Evolutionary conservation across 202 grass and related monocot genomes (phyloP), one percentile per base, ranked within the genome.

Genomic region (Musa balbisiana): DNA sequence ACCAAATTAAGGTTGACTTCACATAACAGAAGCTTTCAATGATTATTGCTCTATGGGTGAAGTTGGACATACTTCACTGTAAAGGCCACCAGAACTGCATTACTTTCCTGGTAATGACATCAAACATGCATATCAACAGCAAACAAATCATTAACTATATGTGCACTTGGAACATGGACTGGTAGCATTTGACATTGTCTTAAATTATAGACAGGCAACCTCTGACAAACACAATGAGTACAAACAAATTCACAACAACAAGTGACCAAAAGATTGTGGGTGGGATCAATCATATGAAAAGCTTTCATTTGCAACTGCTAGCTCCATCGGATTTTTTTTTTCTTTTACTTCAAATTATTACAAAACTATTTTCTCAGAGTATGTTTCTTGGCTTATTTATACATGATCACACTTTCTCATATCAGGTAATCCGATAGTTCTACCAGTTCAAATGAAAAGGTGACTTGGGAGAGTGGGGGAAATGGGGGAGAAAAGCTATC

Each of bases 291-390:
- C 49, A 2, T 49, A 26, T 76, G 60, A 80, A 78, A 86, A 80
- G 69, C 82, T 81, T 84, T 74, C 84, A 87, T 82, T 89, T 82
- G 79, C 75, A 82, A 62, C 84, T 84, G 84, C 69, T 89, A 92
- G 84, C 76, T 86, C 86, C 82, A 86, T 89, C 86, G 82, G 84
- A 68, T 80, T 76, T 74, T 74, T 65, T 77, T 77, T 76, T 43
- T 43, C 27, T 43, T 43, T 81, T 75, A 80, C 82, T 88, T 77
- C 82, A 81, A 66, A 50, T 84, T 86, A 88, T 85, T 83, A 77
- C 75, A 77, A 52, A 64, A 52, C 60, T 77, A 64, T 25, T 53
- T n/a, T 77, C 20, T 20, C 33, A 64, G 11, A 64, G 21, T 10
- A 25, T 70, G 13, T 10, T 77, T 66, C 49, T 65, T 62, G 29